These are phyloP conservation scores for Rubia tinctorum DNA, from an alignment of 305 asterid genomes.

Conservation along the genomic window DNA sequence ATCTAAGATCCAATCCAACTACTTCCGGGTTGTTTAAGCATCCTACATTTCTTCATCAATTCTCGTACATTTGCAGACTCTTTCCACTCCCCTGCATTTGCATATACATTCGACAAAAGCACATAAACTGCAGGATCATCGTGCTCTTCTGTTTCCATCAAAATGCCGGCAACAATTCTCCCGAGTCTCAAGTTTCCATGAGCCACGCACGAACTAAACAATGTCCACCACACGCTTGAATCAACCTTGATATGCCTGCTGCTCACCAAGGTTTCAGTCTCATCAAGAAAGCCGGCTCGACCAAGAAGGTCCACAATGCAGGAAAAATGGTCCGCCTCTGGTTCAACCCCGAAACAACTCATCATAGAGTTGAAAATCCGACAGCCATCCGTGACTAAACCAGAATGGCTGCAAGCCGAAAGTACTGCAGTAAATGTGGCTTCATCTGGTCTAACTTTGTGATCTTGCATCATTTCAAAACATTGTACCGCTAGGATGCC, in stretches of 20 bases:
- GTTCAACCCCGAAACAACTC: conserved; percentile 39
- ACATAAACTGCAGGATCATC: conserved; percentile 66
- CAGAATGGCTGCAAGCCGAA: conserved; percentile 87
- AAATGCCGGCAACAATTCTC: conserved; percentile 43
- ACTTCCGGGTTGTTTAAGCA: conserved; percentile 66
- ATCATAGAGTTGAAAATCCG: conserved; percentile 57
- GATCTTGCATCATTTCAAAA: conserved; percentile 56
- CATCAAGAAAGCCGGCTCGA: conserved; percentile 67
- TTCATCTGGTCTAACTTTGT: conserved; percentile 46
- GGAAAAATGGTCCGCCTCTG: conserved; percentile 59
- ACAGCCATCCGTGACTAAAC: conserved; percentile 59
- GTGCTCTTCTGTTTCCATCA: conserved; percentile 49
- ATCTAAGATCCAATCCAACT: conserved; percentile 53
- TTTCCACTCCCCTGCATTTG: conserved; percentile 76
- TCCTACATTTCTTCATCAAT: conserved; percentile 47
- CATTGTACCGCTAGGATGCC: conserved; percentile 60
- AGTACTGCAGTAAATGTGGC: conserved; percentile 80
- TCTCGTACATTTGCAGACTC: conserved; percentile 68
- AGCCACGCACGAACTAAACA: conserved; percentile 64
- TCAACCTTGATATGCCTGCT: conserved; percentile 39
- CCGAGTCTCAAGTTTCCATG: conserved; percentile 65
- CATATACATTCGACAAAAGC: conserved; percentile 66
- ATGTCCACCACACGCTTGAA: conserved; percentile 68
- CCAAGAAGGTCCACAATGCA: conserved; percentile 74
- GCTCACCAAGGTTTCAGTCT: conserved; percentile 49